phyloP scores from a whole-genome alignment of 1,139 yeast species.

The Meyerozyma elateridarum region DNA sequence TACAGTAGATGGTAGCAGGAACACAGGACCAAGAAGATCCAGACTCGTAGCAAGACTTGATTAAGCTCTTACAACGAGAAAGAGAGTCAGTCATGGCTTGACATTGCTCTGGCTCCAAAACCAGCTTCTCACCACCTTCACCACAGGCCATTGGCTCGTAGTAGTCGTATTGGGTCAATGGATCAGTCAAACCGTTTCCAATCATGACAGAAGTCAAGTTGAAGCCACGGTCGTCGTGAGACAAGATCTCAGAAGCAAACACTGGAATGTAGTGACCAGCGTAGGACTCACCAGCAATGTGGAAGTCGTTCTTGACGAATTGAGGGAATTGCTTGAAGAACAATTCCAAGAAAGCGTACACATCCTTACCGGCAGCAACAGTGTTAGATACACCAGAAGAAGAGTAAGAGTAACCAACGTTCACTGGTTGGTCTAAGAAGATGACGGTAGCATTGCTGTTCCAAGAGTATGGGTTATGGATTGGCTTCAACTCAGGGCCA shows the following conservation, averaged over 20 bases:
- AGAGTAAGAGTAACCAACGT: constrained; percentile 88
- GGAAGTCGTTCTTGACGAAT: constrained; percentile 69
- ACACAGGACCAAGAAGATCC: constrained; percentile 87
- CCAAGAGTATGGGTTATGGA: constrained; percentile 79
- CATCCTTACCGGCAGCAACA: constrained; percentile 89
- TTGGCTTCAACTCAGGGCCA: constrained; percentile 60
- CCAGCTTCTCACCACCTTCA: constrained; percentile 81
- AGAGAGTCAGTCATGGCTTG: constrained; percentile 63
- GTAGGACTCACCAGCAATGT: constrained; percentile 97
- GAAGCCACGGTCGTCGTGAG: constrained; percentile 73
- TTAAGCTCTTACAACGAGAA: constrained; percentile 79
- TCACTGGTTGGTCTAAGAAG: constrained; percentile 92
- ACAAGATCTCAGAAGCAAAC: constrained; percentile 81
- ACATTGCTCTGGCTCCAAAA: constrained; percentile 76
- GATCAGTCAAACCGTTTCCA: constrained; percentile 96
- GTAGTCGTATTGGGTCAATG: constrained; percentile 79
- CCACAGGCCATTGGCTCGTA: constrained; percentile 99
- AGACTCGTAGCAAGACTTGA: constrained; percentile 73
- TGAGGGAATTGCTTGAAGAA: constrained; percentile 91
- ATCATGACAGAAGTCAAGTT: constrained; percentile 83
- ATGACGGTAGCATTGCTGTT: constrained; percentile 85
- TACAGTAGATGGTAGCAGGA: constrained; percentile 90
- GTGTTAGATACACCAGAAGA: constrained; percentile 60
- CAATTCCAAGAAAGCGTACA: constrained; percentile 83
- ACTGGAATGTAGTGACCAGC: constrained; percentile 98